Conservation (phyloP, 306 rosid species). For the Quillaja saponaria region DNA sequence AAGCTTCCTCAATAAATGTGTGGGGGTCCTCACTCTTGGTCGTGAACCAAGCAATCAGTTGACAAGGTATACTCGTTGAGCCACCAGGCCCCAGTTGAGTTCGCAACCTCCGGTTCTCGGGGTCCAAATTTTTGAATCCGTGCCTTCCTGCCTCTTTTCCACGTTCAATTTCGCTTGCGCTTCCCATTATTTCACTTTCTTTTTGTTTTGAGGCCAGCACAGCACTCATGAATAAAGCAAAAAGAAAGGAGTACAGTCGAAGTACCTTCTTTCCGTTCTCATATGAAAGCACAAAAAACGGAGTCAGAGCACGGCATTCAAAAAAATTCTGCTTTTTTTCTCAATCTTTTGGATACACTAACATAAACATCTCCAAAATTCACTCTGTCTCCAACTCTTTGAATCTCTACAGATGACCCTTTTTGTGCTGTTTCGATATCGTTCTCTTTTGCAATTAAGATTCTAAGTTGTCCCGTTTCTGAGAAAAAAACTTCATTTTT, state of each 20-base stretch:
- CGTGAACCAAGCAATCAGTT: conserved; percentile 12
- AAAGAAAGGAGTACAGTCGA: conserved; percentile 18
- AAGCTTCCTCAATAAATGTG: too few species aligned
- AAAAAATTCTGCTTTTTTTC: conserved; percentile 43
- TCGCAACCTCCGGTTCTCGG: not conserved
- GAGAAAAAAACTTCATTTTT: conserved; percentile 6
- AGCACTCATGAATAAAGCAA: conserved; percentile 28
- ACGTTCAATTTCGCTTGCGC: conserved; percentile 38
- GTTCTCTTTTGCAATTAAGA: conserved; percentile 23
- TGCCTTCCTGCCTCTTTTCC: not conserved
- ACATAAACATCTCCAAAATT: conserved; percentile 32
- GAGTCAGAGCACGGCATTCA: conserved; percentile 46
- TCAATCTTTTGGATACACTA: conserved; percentile 21
- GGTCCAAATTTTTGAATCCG: conserved; percentile 20
- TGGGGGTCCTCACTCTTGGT: not conserved
- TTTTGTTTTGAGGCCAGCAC: conserved; percentile 24
- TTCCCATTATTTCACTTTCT: conserved; percentile 22
- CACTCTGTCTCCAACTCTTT: conserved; percentile 38
- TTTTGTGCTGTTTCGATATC: conserved; percentile 29
- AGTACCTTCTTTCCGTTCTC: conserved; percentile 14
- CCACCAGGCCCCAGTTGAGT: conserved; percentile 19
- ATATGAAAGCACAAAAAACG: conserved; percentile 27
- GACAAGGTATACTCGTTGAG: conserved; percentile 15
- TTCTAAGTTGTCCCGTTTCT: conserved; percentile 17
- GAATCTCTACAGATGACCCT: conserved; percentile 10